A percentile compares a stretch with the other conserved stretches of the same genome.
Evolutionary conservation across 257 asterid species (phyloP).

Genomic region (Striga asiatica): DNA sequence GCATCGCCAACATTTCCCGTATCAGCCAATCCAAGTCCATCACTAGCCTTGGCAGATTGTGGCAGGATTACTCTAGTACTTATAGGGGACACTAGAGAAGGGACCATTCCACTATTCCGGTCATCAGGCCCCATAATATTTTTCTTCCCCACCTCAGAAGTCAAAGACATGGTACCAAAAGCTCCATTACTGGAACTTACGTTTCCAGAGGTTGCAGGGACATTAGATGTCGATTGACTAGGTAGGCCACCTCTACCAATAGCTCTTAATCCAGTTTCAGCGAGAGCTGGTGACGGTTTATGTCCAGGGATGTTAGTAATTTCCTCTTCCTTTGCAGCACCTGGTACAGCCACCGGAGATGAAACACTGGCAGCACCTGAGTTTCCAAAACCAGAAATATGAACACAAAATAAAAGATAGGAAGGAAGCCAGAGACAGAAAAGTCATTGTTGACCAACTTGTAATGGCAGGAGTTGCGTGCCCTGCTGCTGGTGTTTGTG

Average conservation of each 20-base stretch:
- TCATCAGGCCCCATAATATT: conserved; percentile 74
- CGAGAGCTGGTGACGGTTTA: conserved; percentile 59
- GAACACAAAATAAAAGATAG: conserved; percentile 17
- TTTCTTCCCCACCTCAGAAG: conserved; percentile 67
- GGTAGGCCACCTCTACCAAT: conserved; percentile 56
- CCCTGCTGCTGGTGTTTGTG: conserved; percentile 60
- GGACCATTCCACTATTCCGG: conserved; percentile 52
- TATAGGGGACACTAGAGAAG: conserved; percentile 61
- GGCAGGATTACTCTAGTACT: conserved; percentile 61
- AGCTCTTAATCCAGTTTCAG: conserved; percentile 60
- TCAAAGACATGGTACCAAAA: conserved; percentile 39
- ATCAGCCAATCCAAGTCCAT: conserved; percentile 57
- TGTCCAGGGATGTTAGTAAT: conserved; percentile 39
- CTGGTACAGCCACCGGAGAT: conserved; percentile 42
- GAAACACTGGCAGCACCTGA: conserved; percentile 44
- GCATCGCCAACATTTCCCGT: conserved; percentile 55
- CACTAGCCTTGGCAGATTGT: conserved; percentile 62
- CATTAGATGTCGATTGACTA: conserved; percentile 49
- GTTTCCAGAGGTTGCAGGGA: conserved; percentile 42
- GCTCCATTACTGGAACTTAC: conserved; percentile 48
- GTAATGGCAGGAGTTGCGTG: conserved; percentile 43
- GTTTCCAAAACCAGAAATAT: conserved; percentile 20
- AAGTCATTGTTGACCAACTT: conserved; percentile 25
- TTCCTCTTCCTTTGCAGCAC: conserved; percentile 73
- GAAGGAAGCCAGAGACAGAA: conserved; percentile 14